Base-by-base conservation (phyloP, 1,284 basidiomycete genomes). In the Cutaneotrichosporon cutaneum region DNA sequence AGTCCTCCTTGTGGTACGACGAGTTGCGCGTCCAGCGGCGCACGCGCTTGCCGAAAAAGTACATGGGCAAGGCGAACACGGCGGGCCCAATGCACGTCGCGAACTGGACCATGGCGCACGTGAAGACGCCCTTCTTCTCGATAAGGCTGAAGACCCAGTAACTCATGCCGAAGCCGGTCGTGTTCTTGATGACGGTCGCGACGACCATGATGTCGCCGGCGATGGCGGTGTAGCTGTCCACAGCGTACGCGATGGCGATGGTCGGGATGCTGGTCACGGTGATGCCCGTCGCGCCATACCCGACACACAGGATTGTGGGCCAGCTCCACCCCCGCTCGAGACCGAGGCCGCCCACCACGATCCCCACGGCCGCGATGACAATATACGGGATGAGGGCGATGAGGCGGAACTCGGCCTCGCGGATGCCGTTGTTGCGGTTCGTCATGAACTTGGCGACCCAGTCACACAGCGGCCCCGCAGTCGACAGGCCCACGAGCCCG, bases 381-480 rank as follows among this genome's bases (percentile, higher is more conserved):
- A 56, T 30, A 35, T 53, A 65, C 0, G 65, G 65, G 44, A 66
- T 64, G 48, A 66, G 60, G 2, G 62, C 56, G 26, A 56, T 57
- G 4, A 66, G 65, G 27, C 65, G 65, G 35, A 61, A 61, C 50
- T 66, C 65, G 32, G 65, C 62, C 51, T 66, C 65, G 35, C 65
- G 62, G 11, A 66, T 35, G 22, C 56, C 57, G 45, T 42, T 48
- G 57, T 66, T 66, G 18, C 60, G 55, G 44, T 33, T 22, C 1
- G 65, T 63, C 48, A 58, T 53, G 14, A 18, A 26, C n/a, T 58
- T 56, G 14, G 59, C 52, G 26, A 63, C 24, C 47, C 54, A 63
- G 57, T 66, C 65, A 14, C 52, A 59, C 18, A 66, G 27, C 2
- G 53, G 48, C 6, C 65, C 65, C 0, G 62, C 65, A 2, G 65